Base-by-base conservation (phyloP, 2,329 filamentous ascomycete species). In the Cladophialophora yegresii region DNA sequence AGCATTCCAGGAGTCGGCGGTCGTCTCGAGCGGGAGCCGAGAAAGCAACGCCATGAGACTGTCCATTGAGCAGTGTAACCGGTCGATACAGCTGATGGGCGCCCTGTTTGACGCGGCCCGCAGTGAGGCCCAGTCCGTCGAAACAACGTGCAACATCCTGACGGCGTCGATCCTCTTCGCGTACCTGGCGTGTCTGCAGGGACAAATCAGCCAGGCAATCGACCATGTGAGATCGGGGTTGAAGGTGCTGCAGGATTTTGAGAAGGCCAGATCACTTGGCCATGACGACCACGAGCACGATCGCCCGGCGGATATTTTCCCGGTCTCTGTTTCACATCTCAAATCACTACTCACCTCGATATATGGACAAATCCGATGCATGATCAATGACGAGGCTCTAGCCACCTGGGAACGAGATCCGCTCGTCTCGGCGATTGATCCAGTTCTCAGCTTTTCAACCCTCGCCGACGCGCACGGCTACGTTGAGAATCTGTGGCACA, bases 131-230 rank as follows among this genome's bases (percentile, higher is more conserved):
- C 62, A 70, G 71, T 76, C 67, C 16, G 71, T 73, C 23, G 72
- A 73, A 53, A 71, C 74, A 1, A 65, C 58, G 2, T 57, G 62
- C 47, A 61, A 54, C 23, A 74, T 77, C 0, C 67, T 84, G 12
- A 73, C 82, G 2, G 80, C 79, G 12, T 83, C 81, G 63, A 71
- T 83, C 0, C 73, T 84, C n/a, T 83, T 84, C 63, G 80, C 82
- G 23, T 84, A 82, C 69, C 79, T 85, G 54, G 83, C 85, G 70
- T 83, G 83, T 68, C 75, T 85, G 64, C 81, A 81, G 45, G 79
- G 81, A 47, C 80, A 84, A 62, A 77, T 80, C 45, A 70, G 71
- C 3, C 77, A 78, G 13, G 80, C 82, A 1, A 71, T 78, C 13
- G 67, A 72, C 13, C 78, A 80, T 69, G 69, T 72, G 7, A 69